Evolutionary conservation across 2,329 filamentous ascomycete species (phyloP).

Genomic region (Botrytis elliptica): DNA sequence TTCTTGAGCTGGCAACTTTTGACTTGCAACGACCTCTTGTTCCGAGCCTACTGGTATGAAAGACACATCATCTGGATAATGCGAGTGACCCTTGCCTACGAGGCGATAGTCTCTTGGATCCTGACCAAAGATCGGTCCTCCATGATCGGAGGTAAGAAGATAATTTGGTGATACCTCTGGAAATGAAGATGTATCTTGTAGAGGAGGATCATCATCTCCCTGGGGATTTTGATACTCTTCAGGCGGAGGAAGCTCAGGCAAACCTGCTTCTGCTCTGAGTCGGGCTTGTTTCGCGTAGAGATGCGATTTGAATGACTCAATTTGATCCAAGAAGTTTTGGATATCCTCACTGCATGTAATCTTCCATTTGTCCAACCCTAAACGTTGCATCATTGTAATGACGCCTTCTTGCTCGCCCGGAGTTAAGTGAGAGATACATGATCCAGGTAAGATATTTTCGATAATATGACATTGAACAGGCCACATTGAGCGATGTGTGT

Average conservation of each 20-base stretch:
- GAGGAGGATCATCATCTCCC: not conserved
- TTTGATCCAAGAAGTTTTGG: not conserved
- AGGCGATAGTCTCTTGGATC: not conserved
- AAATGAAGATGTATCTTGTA: not conserved
- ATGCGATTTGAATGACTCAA: not conserved
- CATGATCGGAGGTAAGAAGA: not conserved
- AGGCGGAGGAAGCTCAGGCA: not conserved
- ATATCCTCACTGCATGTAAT: not conserved
- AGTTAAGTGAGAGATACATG: not conserved
- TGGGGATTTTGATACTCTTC: not conserved
- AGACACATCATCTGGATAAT: not conserved
- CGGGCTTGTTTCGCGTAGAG: not conserved
- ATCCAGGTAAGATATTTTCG: not conserved
- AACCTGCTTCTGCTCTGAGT: not conserved
- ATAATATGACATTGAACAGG: not conserved
- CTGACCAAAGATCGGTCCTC: not conserved
- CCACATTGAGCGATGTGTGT: not conserved
- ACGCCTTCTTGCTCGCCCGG: not conserved
- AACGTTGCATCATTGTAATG: not conserved
- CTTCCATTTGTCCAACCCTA: not conserved
- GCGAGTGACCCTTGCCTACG: not conserved
- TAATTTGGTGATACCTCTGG: not conserved
- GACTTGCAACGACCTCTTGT: not conserved
- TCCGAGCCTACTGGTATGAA: not conserved
- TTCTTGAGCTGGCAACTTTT: not conserved